Evolutionary conservation across 2,329 filamentous ascomycete genomes (phyloP).

Genomic region (Pseudogymnoascus sp.): DNA sequence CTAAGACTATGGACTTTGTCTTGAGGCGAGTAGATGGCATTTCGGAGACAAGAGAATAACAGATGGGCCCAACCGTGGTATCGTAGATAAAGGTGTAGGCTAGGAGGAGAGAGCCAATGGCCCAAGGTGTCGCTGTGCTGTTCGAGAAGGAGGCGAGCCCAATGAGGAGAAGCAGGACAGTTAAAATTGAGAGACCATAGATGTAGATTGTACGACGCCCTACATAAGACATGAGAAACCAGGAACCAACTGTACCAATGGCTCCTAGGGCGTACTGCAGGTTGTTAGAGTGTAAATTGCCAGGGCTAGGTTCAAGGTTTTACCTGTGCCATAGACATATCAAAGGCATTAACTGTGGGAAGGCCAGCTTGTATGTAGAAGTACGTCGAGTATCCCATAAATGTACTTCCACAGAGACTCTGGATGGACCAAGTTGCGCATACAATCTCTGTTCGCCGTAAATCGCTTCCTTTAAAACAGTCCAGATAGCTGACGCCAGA

Average conservation of each 20-base stretch:
- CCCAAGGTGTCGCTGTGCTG: conserved; percentile 36
- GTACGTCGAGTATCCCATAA: conserved; percentile 59
- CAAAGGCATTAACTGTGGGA: conserved; percentile 44
- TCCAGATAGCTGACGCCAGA: conserved; percentile 68
- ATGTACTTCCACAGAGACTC: conserved; percentile 56
- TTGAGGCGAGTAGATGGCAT: conserved; percentile 73
- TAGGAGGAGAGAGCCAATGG: conserved; percentile 58
- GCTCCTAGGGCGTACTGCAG: conserved; percentile 40
- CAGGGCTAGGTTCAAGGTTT: background rate
- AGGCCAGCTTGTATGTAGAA: conserved; percentile 56
- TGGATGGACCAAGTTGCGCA: conserved; percentile 54
- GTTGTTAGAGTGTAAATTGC: background rate
- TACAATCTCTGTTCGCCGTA: conserved; percentile 65
- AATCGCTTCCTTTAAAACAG: conserved; percentile 74
- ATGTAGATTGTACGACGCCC: conserved; percentile 63
- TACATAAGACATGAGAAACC: conserved; percentile 39
- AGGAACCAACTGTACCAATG: conserved; percentile 43
- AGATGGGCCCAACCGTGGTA: conserved; percentile 76
- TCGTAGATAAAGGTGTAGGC: conserved; percentile 77
- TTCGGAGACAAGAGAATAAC: conserved; percentile 79
- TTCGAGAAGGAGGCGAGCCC: conserved; percentile 39
- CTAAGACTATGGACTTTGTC: conserved; percentile 84
- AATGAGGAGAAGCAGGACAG: conserved; percentile 68
- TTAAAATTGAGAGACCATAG: conserved; percentile 66
- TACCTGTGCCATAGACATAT: conserved; percentile 56